Conservation (phyloP, 345 rosid species). For the Citrus medica region DNA sequence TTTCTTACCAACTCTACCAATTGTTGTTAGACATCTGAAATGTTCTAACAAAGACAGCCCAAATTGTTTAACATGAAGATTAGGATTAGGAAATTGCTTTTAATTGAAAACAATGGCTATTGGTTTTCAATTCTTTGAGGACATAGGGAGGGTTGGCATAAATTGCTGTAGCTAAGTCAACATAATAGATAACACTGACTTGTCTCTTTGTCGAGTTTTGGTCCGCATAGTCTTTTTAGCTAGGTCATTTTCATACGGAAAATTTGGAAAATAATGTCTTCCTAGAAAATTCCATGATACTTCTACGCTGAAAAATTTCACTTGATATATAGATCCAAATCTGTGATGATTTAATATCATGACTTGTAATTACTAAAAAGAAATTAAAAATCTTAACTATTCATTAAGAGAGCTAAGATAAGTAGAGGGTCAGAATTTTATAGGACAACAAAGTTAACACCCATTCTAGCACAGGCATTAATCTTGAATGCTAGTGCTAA, state of each 20-base stretch:
- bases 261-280: background rate
- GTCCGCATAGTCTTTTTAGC: background rate
- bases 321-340: background rate
- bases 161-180: constrained; percentile 16
- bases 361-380: background rate
- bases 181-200: constrained; percentile 14
- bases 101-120: background rate
- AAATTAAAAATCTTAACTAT: background rate
- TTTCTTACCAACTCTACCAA: constrained; percentile 14
- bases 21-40: background rate
- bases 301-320: background rate
- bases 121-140: background rate
- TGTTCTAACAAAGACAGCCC: background rate
- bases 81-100: background rate
- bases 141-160: too few species aligned
- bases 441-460: background rate
- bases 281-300: background rate
- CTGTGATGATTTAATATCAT: too few species aligned
- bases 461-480: background rate
- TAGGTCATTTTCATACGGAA: constrained; percentile 15
- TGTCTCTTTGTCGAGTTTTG: constrained; percentile 3
- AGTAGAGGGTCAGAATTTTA: background rate
- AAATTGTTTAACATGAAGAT: background rate
- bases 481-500: background rate
- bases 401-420: background rate